phyloP scores from a whole-genome alignment of 805 yeast genomes.

The Saccharomycopsis oosterbeekiorum region DNA sequence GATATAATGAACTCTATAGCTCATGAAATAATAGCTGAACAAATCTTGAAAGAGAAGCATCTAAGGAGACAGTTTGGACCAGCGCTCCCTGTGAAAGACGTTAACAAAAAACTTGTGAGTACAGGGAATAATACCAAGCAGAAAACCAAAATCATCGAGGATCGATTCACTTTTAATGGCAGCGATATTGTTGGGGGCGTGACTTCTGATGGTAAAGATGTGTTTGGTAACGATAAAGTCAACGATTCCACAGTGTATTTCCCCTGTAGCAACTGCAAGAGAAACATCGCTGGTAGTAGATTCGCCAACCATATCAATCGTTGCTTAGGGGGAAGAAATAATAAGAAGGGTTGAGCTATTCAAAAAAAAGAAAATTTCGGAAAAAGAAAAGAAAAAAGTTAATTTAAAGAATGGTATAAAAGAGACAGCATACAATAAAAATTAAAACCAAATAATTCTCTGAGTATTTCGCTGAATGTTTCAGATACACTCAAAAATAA shows the following conservation, averaged over 20 bases:
- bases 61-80: slow-evolving; percentile 27
- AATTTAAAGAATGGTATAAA: too few relatives aligned
- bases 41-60: slow-evolving; percentile 25
- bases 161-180: slow-evolving; percentile 7
- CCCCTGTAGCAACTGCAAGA: slow-evolving; percentile 68
- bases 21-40: slow-evolving; percentile 27
- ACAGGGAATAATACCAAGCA: slow-evolving; percentile 4
- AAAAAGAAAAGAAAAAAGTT: background rate
- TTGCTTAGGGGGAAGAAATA: slow-evolving; percentile 62
- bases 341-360: slow-evolving; percentile 10
- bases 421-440: too few relatives aligned
- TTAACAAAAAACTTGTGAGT: slow-evolving; percentile 1
- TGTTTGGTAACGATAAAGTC: slow-evolving; percentile 40
- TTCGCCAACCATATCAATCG: slow-evolving; percentile 91
- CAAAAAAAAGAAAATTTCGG: background rate
- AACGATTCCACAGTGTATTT: slow-evolving; percentile 54
- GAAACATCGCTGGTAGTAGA: slow-evolving; percentile 84
- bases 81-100: slow-evolving; percentile 18
- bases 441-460: too few relatives aligned
- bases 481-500: too few relatives aligned
- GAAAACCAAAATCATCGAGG: slow-evolving; percentile 11
- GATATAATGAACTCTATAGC: slow-evolving; percentile 25
- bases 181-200: background rate
- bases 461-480: too few relatives aligned
- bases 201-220: slow-evolving; percentile 27